Percentiles rank a stretch among this genome's conserved stretches.
Evolutionary conservation across 345 rosid genomes (phyloP).

Genomic region (Cochlearia excelsa): DNA sequence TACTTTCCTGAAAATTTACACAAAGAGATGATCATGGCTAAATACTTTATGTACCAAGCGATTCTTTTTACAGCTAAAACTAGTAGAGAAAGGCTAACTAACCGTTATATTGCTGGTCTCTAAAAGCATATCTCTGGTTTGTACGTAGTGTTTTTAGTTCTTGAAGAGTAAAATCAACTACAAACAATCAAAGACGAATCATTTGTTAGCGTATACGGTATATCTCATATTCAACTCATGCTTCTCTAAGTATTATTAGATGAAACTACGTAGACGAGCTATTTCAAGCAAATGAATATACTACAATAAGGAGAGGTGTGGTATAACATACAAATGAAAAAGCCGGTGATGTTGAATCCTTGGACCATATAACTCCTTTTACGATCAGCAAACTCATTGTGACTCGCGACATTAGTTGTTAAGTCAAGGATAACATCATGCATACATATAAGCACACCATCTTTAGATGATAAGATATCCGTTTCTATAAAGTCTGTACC

Average conservation of each 20-base stretch:
- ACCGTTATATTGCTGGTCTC: constrained; percentile 91
- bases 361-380: constrained; percentile 77
- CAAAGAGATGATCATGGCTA: constrained; percentile 11
- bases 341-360: constrained; percentile 68
- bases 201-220: not conserved
- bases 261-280: not conserved
- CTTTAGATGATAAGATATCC: constrained; percentile 80
- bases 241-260: not conserved
- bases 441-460: constrained; percentile 74
- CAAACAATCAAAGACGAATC: constrained; percentile 19
- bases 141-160: constrained; percentile 69
- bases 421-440: constrained; percentile 72
- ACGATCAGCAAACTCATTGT: constrained; percentile 75
- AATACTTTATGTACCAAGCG: not conserved
- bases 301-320: not conserved
- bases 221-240: constrained; percentile 11
- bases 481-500: constrained; percentile 95
- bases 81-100: constrained; percentile 6
- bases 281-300: not conserved
- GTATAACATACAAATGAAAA: constrained; percentile 55
- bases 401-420: constrained; percentile 59
- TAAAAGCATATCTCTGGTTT: constrained; percentile 69
- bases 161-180: constrained; percentile 85
- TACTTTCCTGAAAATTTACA: constrained; percentile 57
- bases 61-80: constrained; percentile 13